Evolutionary conservation across 1,284 basidiomycete species (phyloP).

Genomic region (Ceratobasidium sp.): DNA sequence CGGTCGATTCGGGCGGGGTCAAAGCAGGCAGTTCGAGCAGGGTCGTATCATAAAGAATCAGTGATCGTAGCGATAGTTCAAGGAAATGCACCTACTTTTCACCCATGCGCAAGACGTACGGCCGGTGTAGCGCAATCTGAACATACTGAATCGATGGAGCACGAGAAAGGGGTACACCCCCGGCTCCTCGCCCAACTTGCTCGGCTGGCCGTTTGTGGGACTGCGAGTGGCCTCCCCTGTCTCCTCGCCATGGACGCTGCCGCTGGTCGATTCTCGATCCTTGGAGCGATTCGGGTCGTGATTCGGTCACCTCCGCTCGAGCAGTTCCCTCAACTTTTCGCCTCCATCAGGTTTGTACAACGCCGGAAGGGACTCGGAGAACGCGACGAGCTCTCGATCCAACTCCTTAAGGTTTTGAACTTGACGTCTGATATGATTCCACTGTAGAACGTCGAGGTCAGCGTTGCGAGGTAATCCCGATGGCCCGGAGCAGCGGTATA

Average conservation of each 20-base stretch:
- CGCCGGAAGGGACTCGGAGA: constrained; percentile 22
- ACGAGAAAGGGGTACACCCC: constrained; percentile 31
- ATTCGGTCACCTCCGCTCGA: background rate
- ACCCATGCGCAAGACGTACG: constrained; percentile 13
- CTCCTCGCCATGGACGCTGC: background rate
- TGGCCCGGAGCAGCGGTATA: background rate
- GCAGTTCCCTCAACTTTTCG: constrained; percentile 4
- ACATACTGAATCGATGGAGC: constrained; percentile 34
- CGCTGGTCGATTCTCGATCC: constrained; percentile 10
- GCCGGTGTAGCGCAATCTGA: constrained; percentile 29
- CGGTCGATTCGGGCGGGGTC: constrained; percentile 37
- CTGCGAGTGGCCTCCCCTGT: background rate
- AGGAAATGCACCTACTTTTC: constrained; percentile 30
- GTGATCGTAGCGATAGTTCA: background rate
- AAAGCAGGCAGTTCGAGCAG: constrained; percentile 22
- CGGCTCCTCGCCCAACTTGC: constrained; percentile 1
- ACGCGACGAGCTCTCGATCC: constrained; percentile 17
- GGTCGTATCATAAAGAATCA: constrained; percentile 1
- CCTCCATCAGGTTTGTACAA: constrained; percentile 23
- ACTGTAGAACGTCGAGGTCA: constrained; percentile 18
- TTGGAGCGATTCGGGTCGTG: background rate
- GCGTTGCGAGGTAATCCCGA: background rate
- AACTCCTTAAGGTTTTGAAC: constrained; percentile 87
- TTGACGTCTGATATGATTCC: constrained; percentile 98
- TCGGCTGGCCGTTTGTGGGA: background rate